Percentiles rank a stretch among this genome's conserved stretches.
phyloP scores from a whole-genome alignment of 78 protist genomes.

The Chrysochromulina tobinii region DNA sequence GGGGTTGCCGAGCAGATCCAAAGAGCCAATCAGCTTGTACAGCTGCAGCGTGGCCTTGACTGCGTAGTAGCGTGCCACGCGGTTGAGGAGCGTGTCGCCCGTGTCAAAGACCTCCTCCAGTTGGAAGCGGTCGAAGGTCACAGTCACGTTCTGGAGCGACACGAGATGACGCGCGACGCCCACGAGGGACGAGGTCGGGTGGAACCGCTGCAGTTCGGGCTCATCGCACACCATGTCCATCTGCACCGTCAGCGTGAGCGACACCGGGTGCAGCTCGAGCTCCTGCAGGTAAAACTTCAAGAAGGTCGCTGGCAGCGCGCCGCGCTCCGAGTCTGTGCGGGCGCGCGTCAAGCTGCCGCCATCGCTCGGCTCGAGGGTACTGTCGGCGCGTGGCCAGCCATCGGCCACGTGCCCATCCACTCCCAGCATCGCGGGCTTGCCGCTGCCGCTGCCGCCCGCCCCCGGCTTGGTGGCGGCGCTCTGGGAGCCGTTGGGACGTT shows the following conservation, averaged over 20 bases:
- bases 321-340: too few species aligned
- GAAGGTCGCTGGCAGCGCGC: too few species aligned
- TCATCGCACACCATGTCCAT: slow-evolving; percentile 15
- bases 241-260: not conserved
- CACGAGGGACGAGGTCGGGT: not conserved
- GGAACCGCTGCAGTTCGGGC: not conserved
- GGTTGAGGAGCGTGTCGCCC: not conserved
- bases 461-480: not conserved
- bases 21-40: not conserved
- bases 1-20: slow-evolving; percentile 8
- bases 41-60: not conserved
- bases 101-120: not conserved
- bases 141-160: not conserved
- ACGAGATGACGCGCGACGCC: not conserved
- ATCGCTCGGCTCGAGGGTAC: too few species aligned
- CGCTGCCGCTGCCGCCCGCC: not conserved
- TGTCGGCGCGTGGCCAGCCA: too few species aligned
- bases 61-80: not conserved
- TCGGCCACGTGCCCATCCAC: too few species aligned
- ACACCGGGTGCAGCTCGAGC: not conserved
- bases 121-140: not conserved
- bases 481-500: not conserved
- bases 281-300: not conserved
- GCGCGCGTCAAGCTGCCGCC: too few species aligned
- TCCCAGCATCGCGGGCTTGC: not conserved